These are phyloP conservation scores for Elongisporangium prolatum DNA, from an alignment of 352 stramenopile genomes.

Conservation along the genomic window DNA sequence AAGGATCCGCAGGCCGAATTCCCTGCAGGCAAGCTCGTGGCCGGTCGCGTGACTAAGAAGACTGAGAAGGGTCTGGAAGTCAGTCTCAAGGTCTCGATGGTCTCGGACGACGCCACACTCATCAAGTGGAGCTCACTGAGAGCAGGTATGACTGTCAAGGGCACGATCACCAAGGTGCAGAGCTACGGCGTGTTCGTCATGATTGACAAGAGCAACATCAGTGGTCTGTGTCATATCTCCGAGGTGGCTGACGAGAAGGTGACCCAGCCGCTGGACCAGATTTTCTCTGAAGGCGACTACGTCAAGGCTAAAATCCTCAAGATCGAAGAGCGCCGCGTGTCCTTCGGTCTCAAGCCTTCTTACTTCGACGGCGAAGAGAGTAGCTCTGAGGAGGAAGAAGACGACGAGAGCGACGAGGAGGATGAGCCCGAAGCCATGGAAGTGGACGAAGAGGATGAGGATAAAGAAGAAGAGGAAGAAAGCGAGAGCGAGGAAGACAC, in stretches of 20 bases:
- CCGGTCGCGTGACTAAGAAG: slow-evolving; percentile 91
- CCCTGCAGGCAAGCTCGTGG: slow-evolving; percentile 90
- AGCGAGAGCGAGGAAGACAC: neutral
- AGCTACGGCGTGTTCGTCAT: slow-evolving; percentile 95
- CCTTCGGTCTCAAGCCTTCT: slow-evolving; percentile 95
- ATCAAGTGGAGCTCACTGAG: slow-evolving; percentile 90
- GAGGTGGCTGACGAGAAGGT: slow-evolving; percentile 95
- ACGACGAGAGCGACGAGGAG: slow-evolving; percentile 59
- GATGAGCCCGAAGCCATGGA: slow-evolving; percentile 38
- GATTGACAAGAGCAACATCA: slow-evolving; percentile 94
- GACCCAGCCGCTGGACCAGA: slow-evolving; percentile 87
- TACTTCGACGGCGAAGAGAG: slow-evolving; percentile 94
- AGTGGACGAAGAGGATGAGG: slow-evolving; percentile 36
- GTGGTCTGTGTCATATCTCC: slow-evolving; percentile 94
- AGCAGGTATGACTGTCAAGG: slow-evolving; percentile 90
- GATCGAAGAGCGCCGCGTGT: slow-evolving; percentile 89
- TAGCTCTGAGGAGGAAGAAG: slow-evolving; percentile 81
- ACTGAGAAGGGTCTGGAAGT: slow-evolving; percentile 86
- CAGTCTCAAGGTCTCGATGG: slow-evolving; percentile 91
- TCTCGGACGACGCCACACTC: slow-evolving; percentile 84
- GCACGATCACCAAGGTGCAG: slow-evolving; percentile 94
- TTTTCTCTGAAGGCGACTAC: slow-evolving; percentile 95
- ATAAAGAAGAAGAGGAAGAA: slow-evolving; percentile 38
- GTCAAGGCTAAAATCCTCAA: slow-evolving; percentile 97
- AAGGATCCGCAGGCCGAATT: slow-evolving; percentile 89